These are phyloP conservation scores for Colletotrichum gigasporum DNA, from an alignment of 2,329 filamentous ascomycete species.

Conservation along the genomic window DNA sequence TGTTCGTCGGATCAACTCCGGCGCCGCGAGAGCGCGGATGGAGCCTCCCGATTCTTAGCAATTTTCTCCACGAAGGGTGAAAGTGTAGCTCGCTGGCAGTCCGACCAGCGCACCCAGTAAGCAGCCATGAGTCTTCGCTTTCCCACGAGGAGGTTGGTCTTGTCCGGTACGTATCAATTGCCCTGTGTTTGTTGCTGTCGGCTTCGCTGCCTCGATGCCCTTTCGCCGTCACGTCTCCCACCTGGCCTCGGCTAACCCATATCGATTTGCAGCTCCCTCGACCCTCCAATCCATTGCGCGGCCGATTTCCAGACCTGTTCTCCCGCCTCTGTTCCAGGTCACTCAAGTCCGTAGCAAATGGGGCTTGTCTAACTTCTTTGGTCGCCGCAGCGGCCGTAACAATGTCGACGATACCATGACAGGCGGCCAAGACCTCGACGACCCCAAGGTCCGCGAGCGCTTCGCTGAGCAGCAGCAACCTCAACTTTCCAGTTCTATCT, in stretches of 20 bases:
- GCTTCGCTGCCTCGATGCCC: background rate
- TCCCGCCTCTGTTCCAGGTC: conserved; percentile 35
- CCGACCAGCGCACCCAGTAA: background rate
- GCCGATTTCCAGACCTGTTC: background rate
- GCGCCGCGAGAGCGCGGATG: background rate
- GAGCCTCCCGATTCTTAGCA: conserved; percentile 3
- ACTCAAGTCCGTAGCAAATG: conserved; percentile 54
- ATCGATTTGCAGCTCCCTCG: conserved; percentile 9
- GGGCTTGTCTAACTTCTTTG: conserved; percentile 49
- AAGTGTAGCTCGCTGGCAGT: conserved; percentile 9
- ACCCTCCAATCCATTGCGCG: conserved; percentile 17
- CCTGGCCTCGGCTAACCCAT: conserved; percentile 23
- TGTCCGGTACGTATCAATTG: conserved; percentile 26
- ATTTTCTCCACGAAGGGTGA: conserved; percentile 22
- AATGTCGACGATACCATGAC: conserved; percentile 32
- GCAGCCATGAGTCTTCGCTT: conserved; percentile 34
- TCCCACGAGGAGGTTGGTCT: conserved; percentile 33
- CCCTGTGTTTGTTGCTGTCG: background rate
- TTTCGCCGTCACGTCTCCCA: conserved; percentile 23
- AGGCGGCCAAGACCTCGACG: conserved; percentile 49
- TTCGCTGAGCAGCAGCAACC: conserved; percentile 47
- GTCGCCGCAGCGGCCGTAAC: conserved; percentile 27
- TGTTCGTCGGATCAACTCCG: conserved; percentile 11
- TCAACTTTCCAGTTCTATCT: conserved; percentile 65
- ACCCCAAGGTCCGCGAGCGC: conserved; percentile 51